Evolutionary conservation across 2,329 filamentous ascomycete genomes (phyloP), one percentile per base, ranked within the genome.

Genomic region (Chaetomium strumarium): DNA sequence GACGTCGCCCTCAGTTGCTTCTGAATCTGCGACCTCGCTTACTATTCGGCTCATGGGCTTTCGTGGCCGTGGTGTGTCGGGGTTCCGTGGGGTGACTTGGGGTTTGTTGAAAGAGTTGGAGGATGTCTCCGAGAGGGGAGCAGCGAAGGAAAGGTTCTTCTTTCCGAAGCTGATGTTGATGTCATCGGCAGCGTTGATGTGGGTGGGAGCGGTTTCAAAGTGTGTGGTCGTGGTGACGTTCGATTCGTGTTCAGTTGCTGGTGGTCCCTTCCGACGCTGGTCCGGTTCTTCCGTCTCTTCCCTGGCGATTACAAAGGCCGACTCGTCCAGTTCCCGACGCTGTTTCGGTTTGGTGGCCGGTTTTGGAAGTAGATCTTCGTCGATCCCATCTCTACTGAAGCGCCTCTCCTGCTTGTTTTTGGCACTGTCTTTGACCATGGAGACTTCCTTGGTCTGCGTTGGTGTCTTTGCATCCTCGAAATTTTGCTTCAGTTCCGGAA

Each of bases 11-110:
- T 64, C 63, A 2, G 58, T 63, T 14, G 66, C 70, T 45, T 75
- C 72, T 2, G 75, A 78, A 58, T 72, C 72, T n/a, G 68, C 69
- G 12, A 75, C 62, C 52, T 73, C 70, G 55, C 68, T 71, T 2
- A 64, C 60, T 17, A 70, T 65, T 7, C 71, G 64, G 42, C 62
- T 62, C 1, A 72, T 51, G 0, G 63, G 56, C 38, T 67, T 64
- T 17, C 63, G 57, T 2, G 41, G 17, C n/a, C 40, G 54, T 31
- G 57, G 53, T 2, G 33, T 30, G 1, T 10, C 33, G 8, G 37
- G 49, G n/a, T 49, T 47, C 1, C 44, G 57, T 5, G 67, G 67
- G 1, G 69, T 66, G 0, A 70, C 64, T 1, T 71, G 67, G 5
- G 51, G 31, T 46, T 70, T 72, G 61, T 77, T 76, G 5, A 75